Conservation (phyloP, 192 early-diverging fungal species). For the Backusella tuberculispora region DNA sequence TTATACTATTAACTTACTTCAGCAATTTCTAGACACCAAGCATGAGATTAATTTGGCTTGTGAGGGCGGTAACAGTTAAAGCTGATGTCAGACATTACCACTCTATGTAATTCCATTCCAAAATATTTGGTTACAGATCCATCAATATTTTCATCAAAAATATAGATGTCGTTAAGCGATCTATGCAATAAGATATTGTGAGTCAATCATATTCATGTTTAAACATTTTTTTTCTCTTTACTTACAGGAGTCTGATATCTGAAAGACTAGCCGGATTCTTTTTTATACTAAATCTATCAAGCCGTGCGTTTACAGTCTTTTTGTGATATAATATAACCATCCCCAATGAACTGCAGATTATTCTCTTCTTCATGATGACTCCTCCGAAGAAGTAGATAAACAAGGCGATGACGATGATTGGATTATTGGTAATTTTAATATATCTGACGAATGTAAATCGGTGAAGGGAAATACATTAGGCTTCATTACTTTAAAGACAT, state of each 20-base stretch:
- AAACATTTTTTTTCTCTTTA: slow-evolving; percentile 15
- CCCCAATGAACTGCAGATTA: slow-evolving; percentile 15
- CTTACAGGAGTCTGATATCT: slow-evolving; percentile 23
- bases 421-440: slow-evolving; percentile 17
- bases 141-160: slow-evolving; percentile 20
- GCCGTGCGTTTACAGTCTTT: no score
- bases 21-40: slow-evolving; percentile 20
- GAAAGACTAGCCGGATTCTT: no score
- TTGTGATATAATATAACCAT: no score
- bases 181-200: slow-evolving; percentile 21
- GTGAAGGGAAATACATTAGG: slow-evolving; percentile 22
- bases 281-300: no score
- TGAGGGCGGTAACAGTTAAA: slow-evolving; percentile 15
- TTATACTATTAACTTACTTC: slow-evolving; percentile 22
- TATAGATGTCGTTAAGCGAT: slow-evolving; percentile 14
- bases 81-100: slow-evolving; percentile 14
- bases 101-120: slow-evolving; percentile 3
- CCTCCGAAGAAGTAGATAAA: neutral
- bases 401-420: slow-evolving; percentile 3
- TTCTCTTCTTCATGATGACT: slow-evolving; percentile 17
- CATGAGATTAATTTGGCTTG: slow-evolving; percentile 15
- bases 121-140: slow-evolving; percentile 17
- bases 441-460: slow-evolving; percentile 17
- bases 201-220: slow-evolving; percentile 21
- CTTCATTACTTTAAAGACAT: no score